phyloP scores from a whole-genome alignment of 305 asterid species.

The Fraxinus dipetala region DNA sequence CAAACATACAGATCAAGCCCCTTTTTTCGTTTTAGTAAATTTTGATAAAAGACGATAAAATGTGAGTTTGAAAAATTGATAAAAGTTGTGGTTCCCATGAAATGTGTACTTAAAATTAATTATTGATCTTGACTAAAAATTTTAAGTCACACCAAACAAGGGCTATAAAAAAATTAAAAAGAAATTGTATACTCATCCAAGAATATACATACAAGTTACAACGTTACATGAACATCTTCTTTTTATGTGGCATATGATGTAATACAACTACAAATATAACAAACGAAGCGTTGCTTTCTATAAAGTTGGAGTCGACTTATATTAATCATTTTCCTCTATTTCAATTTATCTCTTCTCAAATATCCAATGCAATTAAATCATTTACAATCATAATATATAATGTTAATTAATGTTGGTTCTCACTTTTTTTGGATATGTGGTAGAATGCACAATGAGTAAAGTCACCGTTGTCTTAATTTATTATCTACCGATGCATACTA shows the following conservation, averaged over 20 bases:
- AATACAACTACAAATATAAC: background rate
- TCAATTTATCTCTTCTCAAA: background rate
- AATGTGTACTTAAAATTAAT: background rate
- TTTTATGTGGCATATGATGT: background rate
- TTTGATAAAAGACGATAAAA: background rate
- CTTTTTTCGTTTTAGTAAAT: background rate
- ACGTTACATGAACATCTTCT: background rate
- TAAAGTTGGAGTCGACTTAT: background rate
- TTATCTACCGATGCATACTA: background rate
- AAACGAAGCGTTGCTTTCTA: background rate
- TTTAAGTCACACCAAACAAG: background rate
- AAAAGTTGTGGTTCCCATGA: background rate
- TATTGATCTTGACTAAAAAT: background rate
- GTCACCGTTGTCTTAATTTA: slow-evolving; percentile 5
- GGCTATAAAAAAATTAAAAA: background rate
- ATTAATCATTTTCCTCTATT: background rate
- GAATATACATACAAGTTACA: background rate
- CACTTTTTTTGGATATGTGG: background rate
- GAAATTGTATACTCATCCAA: background rate
- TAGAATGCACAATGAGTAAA: background rate
- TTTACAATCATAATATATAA: background rate
- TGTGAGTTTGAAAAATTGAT: background rate
- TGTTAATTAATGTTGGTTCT: background rate
- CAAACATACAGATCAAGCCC: background rate
- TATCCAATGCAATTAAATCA: background rate